phyloP scores from a whole-genome alignment of 805 yeast genomes.

The Suhomyces sp. region DNA sequence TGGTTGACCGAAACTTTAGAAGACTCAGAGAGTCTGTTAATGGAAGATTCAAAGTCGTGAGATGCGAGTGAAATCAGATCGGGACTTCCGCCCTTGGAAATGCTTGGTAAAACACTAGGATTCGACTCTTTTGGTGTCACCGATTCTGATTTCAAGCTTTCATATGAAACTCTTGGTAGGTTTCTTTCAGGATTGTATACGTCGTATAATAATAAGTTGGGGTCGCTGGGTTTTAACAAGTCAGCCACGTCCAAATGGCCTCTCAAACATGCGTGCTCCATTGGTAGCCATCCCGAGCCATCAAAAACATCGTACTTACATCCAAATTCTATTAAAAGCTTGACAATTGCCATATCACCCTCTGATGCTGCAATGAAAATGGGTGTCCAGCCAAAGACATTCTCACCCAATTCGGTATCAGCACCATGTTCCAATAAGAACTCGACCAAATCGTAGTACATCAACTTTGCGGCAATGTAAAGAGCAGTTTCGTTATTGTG shows the following conservation, averaged over 20 bases:
- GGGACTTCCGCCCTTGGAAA: background rate
- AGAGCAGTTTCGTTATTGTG: constrained; percentile 71
- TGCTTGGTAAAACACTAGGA: background rate
- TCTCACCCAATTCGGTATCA: constrained; percentile 70
- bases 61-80: constrained; percentile 8
- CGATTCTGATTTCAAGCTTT: background rate
- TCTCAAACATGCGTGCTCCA: constrained; percentile 90
- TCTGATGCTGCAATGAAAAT: constrained; percentile 86
- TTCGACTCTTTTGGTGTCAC: background rate
- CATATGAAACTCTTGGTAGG: constrained; percentile 17
- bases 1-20: constrained; percentile 30
- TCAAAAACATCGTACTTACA: constrained; percentile 60
- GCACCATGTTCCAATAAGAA: constrained; percentile 60
- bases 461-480: constrained; percentile 73
- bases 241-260: constrained; percentile 78
- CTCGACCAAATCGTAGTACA: constrained; percentile 51
- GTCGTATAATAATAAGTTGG: constrained; percentile 31
- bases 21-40: constrained; percentile 37
- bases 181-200: constrained; percentile 36
- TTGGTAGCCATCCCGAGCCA: constrained; percentile 94
- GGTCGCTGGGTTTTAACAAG: constrained; percentile 50
- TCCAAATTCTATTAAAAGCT: constrained; percentile 49
- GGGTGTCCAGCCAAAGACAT: constrained; percentile 91
- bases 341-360: constrained; percentile 60
- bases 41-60: constrained; percentile 18